Percentiles rank a stretch among this genome's conserved stretches.
Conservation (phyloP, 768 basidiomycete species). For the Hirschioporus abietinus region DNA sequence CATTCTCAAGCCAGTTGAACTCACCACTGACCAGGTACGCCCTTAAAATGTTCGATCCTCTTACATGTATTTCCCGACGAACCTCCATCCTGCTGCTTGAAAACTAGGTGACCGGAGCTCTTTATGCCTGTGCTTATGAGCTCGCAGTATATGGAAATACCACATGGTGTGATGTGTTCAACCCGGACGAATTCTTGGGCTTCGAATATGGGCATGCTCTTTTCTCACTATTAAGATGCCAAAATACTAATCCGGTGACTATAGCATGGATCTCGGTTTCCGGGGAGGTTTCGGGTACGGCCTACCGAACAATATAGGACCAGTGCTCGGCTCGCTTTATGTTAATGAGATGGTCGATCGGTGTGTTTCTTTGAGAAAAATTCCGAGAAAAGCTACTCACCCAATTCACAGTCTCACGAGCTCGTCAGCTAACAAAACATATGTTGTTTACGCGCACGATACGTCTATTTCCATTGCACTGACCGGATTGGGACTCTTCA, state of each 20-base stretch:
- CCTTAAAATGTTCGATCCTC: neutral
- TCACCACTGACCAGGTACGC: constrained; percentile 25
- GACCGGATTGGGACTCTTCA: constrained; percentile 33
- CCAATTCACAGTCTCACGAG: constrained; percentile 26
- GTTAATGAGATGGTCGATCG: constrained; percentile 35
- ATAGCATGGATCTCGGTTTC: constrained; percentile 30
- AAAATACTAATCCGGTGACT: neutral
- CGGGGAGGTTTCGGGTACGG: constrained; percentile 32
- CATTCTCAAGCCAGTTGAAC: constrained; percentile 27
- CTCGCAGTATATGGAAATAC: constrained; percentile 30
- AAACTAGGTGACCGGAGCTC: constrained; percentile 26
- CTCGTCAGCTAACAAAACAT: constrained; percentile 29
- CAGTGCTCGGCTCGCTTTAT: constrained; percentile 33
- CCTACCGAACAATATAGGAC: constrained; percentile 27
- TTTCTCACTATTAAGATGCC: neutral
- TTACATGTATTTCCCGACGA: neutral
- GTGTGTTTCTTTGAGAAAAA: constrained; percentile 13
- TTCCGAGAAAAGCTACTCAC: neutral
- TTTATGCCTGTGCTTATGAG: constrained; percentile 41
- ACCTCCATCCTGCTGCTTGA: neutral
- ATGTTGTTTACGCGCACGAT: constrained; percentile 40
- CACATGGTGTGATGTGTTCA: constrained; percentile 37
- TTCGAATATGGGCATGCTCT: constrained; percentile 27
- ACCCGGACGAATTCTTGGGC: constrained; percentile 25
- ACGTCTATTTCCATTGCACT: constrained; percentile 34